Conservation (phyloP, 371 early-diverging fungal species). For the Mucor irregularis region DNA sequence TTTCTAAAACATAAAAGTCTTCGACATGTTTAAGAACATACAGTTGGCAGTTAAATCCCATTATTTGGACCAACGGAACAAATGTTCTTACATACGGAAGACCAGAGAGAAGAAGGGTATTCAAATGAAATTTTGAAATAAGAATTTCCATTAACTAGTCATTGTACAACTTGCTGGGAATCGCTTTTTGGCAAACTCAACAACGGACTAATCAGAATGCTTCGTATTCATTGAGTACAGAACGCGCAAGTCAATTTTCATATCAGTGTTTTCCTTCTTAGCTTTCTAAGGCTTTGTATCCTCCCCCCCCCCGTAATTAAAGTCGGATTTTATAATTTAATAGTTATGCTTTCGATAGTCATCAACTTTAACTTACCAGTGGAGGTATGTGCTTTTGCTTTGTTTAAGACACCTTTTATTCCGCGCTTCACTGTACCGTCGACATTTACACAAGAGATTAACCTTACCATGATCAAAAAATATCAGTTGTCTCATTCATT, state of each 20-base stretch:
- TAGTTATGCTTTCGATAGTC: neutral
- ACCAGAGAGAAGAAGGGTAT: slow-evolving; percentile 9
- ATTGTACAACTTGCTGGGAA: slow-evolving; percentile 7
- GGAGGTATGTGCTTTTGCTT: slow-evolving; percentile 11
- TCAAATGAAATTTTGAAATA: slow-evolving; percentile 13
- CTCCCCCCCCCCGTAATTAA: slow-evolving; percentile 4
- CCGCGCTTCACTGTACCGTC: too few species aligned
- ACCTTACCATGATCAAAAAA: too few species aligned
- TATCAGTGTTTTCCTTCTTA: slow-evolving; percentile 15
- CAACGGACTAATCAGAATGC: slow-evolving; percentile 5
- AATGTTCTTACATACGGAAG: neutral
- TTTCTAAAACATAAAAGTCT: slow-evolving; percentile 12
- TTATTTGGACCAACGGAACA: slow-evolving; percentile 12
- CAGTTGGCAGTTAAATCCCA: slow-evolving; percentile 14
- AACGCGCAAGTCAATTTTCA: slow-evolving; percentile 19
- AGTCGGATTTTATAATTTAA: slow-evolving; percentile 1
- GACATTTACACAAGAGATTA: too few species aligned
- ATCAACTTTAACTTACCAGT: slow-evolving; percentile 15
- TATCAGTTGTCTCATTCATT: too few species aligned
- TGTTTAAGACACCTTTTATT: too few species aligned
- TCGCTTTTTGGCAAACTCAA: slow-evolving; percentile 18
- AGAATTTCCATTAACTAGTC: slow-evolving; percentile 9
- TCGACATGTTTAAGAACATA: slow-evolving; percentile 3
- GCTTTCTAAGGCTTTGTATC: slow-evolving; percentile 13
- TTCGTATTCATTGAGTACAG: slow-evolving; percentile 14